phyloP scores from a whole-genome alignment of 345 rosid genomes.

The Pseudoturritis turrita region DNA sequence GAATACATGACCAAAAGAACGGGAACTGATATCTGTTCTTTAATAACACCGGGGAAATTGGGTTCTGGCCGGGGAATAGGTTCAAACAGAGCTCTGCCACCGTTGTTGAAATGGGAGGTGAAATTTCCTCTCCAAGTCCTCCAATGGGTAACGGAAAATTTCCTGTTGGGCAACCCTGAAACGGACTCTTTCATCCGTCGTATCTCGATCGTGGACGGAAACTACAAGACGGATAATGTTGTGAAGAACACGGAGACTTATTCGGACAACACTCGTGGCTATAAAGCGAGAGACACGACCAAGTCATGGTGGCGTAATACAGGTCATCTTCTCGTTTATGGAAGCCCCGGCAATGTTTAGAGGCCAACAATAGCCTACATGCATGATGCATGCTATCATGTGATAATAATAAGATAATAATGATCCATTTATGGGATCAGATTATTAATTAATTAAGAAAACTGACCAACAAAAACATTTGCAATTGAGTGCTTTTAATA shows the following conservation, averaged over 20 bases:
- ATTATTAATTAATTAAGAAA: too few relatives aligned
- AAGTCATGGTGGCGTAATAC: too few relatives aligned
- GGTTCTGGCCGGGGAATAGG: not conserved
- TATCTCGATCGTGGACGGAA: not conserved
- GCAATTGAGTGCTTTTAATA: too few relatives aligned
- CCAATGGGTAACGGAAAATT: not conserved
- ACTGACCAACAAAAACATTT: too few relatives aligned
- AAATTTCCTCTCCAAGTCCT: not conserved
- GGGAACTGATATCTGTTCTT: not conserved
- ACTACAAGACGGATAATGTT: not conserved
- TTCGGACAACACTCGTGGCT: too few relatives aligned
- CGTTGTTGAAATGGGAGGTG: not conserved
- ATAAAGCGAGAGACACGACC: too few relatives aligned
- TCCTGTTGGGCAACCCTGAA: not conserved
- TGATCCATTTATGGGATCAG: too few relatives aligned
- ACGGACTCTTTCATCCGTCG: not conserved
- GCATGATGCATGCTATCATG: too few relatives aligned
- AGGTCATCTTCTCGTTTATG: too few relatives aligned
- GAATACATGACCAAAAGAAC: not conserved
- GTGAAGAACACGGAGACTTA: not conserved
- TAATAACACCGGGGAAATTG: not conserved
- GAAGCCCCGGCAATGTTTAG: too few relatives aligned
- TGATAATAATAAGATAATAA: too few relatives aligned
- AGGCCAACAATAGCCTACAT: too few relatives aligned
- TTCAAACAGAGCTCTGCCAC: not conserved